Conservation (phyloP, 106 monocot species). For the Agapanthus africanus region DNA sequence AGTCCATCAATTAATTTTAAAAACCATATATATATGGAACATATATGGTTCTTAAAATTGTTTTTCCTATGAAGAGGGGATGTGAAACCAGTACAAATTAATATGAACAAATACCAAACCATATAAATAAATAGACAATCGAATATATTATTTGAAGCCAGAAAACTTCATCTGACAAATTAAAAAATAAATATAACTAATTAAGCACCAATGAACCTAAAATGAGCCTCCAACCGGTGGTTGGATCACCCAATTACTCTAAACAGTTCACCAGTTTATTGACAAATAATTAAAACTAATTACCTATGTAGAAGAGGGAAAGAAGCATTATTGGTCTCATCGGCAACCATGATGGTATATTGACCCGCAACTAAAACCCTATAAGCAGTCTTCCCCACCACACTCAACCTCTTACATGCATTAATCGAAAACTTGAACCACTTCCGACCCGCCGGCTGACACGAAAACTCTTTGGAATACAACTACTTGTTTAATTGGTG, state of each 20-base stretch:
- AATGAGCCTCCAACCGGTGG: neutral
- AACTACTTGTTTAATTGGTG: constrained; percentile 30
- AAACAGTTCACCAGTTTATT: neutral
- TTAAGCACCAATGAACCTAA: neutral
- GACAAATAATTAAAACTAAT: neutral
- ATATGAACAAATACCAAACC: too few relatives aligned
- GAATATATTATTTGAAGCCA: too few relatives aligned
- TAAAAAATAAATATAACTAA: neutral
- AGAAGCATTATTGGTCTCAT: neutral
- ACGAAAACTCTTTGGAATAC: constrained; percentile 29
- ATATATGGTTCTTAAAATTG: too few relatives aligned
- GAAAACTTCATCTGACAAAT: neutral
- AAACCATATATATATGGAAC: too few relatives aligned
- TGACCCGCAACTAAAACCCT: constrained; percentile 18
- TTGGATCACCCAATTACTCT: neutral
- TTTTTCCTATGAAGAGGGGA: too few relatives aligned
- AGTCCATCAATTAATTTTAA: too few relatives aligned
- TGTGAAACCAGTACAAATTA: too few relatives aligned
- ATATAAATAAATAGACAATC: too few relatives aligned
- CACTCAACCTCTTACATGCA: constrained; percentile 20
- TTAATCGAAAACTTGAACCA: constrained; percentile 18
- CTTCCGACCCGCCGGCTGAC: constrained; percentile 4
- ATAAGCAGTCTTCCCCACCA: constrained; percentile 37
- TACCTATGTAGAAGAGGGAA: constrained; percentile 5
- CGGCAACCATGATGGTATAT: constrained; percentile 24